Base-by-base conservation (phyloP, 2,329 filamentous ascomycete genomes). In the Cadophora malorum region DNA sequence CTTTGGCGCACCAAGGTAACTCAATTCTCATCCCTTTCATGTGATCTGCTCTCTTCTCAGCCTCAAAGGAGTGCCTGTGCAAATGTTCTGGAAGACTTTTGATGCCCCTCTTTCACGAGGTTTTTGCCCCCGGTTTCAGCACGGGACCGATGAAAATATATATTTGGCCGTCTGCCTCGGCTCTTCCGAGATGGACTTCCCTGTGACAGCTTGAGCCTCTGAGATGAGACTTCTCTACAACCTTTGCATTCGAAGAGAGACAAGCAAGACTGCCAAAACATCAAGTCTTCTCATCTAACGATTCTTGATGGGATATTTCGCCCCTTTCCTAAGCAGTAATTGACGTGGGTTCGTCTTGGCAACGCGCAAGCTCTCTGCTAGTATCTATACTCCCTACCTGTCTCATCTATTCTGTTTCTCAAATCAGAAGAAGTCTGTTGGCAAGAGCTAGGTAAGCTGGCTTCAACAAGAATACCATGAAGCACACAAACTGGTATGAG, bases 31-130 rank as follows among this genome's bases (percentile, higher is more conserved):
- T 58, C 10, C 23, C 19, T 8, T 31, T 33, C 52, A 33, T 14
- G 14, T 7, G 12, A 19, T 58, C 31, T 58, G 33, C 8, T 58
- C 16, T 28, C 1, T n/a, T 45, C 31, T 47, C 58, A 31, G 38
- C n/a, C 38, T 61, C n/a, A 16, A 3, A 19, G 33, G 4, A 6
- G 5, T 58, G 31, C 47, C 21, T 3, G n/a, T 31, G 2, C 21
- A n/a, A n/a, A 45, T 19, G 58, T 61, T 47, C 58, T 47, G 8
- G 35, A 61, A 61, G 58, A 38, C 31, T 21, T 25, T 61, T 47
- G 9, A 14, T 12, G 58, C 38, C 58, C 58, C 58, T 61, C 41
- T 21, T 45, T 61, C 58, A 61, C 38, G 58, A 61, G 41, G 31
- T 4, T 61, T 28, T 21, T 19, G 19, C 31, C 55, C 55, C 12